These are phyloP conservation scores for Neophaeococcomyces aloes DNA, from an alignment of 2,329 filamentous ascomycete species.

Conservation along the genomic window DNA sequence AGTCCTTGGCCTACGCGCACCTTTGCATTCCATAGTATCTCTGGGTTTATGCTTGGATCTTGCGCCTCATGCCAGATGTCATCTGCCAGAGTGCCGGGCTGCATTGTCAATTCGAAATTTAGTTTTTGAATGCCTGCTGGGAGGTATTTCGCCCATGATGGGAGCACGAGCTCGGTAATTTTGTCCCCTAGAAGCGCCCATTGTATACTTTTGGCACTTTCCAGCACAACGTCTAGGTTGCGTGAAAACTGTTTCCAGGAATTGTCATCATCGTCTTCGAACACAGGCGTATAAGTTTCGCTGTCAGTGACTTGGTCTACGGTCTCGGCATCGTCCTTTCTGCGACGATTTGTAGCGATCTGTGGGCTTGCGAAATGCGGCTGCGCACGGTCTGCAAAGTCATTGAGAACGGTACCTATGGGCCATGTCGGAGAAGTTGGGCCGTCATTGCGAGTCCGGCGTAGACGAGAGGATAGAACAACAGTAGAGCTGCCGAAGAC, in stretches of 20 bases:
- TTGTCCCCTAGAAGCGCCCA: conserved; percentile 39
- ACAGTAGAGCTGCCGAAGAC: conserved; percentile 9
- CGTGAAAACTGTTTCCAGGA: conserved; percentile 43
- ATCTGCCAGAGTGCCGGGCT: conserved; percentile 76
- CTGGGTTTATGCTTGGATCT: conserved; percentile 71
- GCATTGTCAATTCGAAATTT: conserved; percentile 76
- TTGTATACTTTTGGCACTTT: conserved; percentile 31
- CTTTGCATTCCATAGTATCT: conserved; percentile 69
- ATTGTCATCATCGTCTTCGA: conserved; percentile 26
- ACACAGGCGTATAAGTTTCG: conserved; percentile 14
- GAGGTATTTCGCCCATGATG: conserved; percentile 68
- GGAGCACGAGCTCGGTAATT: conserved; percentile 62
- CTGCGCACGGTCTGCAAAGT: conserved; percentile 11
- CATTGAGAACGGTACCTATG: conserved; percentile 11
- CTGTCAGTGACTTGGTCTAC: conserved; percentile 12
- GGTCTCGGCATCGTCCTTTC: conserved; percentile 11
- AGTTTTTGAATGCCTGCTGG: conserved; percentile 72
- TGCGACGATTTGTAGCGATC: neutral
- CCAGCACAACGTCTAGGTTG: conserved; percentile 31
- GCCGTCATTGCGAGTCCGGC: conserved; percentile 15
- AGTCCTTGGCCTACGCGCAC: conserved; percentile 75
- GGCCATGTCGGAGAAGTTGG: conserved; percentile 6
- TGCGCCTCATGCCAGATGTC: conserved; percentile 91
- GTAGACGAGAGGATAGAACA: conserved; percentile 10
- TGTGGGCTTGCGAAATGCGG: conserved; percentile 9